Base-by-base conservation (phyloP, 2,329 filamentous ascomycete species). In the Blastomyces silverae region DNA sequence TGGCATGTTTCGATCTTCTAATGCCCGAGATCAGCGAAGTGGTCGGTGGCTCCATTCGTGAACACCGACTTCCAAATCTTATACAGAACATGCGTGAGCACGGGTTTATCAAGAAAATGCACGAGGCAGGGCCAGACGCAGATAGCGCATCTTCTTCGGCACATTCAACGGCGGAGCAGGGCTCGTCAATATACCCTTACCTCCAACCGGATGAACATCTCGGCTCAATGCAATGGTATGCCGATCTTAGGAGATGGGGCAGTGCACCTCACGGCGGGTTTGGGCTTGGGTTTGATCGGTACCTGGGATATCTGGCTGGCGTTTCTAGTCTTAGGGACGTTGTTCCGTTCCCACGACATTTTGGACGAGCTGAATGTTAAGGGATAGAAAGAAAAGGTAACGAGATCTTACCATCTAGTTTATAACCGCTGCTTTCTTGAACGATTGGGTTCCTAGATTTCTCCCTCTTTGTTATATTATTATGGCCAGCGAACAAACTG, bases 201-300 rank as follows among this genome's bases (percentile, higher is more conserved):
- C 71, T 78, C 31, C 65, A 69, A 48, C 69, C 73, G n/a, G 72
- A 73, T 22, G 77, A 81, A 72, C 72, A 77, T 67, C 71, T 77
- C 65, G 79, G 79, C n/a, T 79, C 80, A 66, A 77, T 96, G 64
- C 85, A 88, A 69, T 97, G 92, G 92, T 97, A 96, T 74, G 81
- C 91, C 31, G 92, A 97, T 75, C 82, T 97, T 66, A 87, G 92
- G 66, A 87, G 89, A 69, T 97, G 91, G 85, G 92, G 92, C n/a
- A 92, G 89, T 70, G 90, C 91, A 64, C 91, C 91, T 46, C 92
- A 96, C 72, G 92, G 92, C 53, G 92, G 92, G 0, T 97, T 96
- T 74, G 92, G 92, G 2, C 76, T 97, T 64, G 92, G 92, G 10
- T 95, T 96, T 73, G 92, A 97, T 80, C 85, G 92, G 64, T 83